Evolutionary conservation across 2,329 filamentous ascomycete genomes (phyloP).

Genomic region (Cyanodermella asteris): DNA sequence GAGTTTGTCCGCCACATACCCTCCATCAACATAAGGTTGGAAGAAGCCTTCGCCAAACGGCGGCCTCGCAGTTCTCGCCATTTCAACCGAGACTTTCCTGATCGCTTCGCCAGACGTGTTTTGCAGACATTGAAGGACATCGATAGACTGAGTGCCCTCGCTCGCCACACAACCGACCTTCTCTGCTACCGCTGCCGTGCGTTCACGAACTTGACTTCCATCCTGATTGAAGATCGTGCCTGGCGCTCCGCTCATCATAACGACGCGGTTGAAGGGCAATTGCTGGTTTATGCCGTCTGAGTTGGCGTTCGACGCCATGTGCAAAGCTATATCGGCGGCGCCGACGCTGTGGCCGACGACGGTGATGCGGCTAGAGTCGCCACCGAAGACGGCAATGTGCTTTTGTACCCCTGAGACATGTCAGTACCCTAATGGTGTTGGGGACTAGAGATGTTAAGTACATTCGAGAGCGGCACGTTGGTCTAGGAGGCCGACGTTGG

Average conservation of each 20-base stretch:
- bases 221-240: slow-evolving; percentile 4
- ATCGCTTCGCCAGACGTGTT: slow-evolving; percentile 1
- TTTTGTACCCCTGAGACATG: slow-evolving; percentile 9
- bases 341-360: slow-evolving; percentile 11
- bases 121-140: slow-evolving; percentile 3
- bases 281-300: slow-evolving; percentile 4
- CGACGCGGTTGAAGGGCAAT: slow-evolving; percentile 5
- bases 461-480: slow-evolving; percentile 14
- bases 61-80: slow-evolving; percentile 1
- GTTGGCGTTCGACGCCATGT: slow-evolving; percentile 4
- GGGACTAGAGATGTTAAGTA: slow-evolving; percentile 11
- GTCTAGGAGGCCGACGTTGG: slow-evolving; percentile 14
- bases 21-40: slow-evolving; percentile 3
- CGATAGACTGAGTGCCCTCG: slow-evolving; percentile 1
- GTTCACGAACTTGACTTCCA: slow-evolving; percentile 1
- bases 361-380: slow-evolving; percentile 11
- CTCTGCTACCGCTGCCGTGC: slow-evolving; percentile 4
- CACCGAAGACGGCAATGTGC: slow-evolving; percentile 13
- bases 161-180: slow-evolving; percentile 1
- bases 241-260: slow-evolving; percentile 3
- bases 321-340: slow-evolving; percentile 3
- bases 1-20: slow-evolving; percentile 3
- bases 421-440: background rate
- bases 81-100: slow-evolving; percentile 1
- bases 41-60: slow-evolving; percentile 3